Evolutionary conservation across 2,329 filamentous ascomycete genomes (phyloP).

Genomic region (Fusarium pseudocircinatum): DNA sequence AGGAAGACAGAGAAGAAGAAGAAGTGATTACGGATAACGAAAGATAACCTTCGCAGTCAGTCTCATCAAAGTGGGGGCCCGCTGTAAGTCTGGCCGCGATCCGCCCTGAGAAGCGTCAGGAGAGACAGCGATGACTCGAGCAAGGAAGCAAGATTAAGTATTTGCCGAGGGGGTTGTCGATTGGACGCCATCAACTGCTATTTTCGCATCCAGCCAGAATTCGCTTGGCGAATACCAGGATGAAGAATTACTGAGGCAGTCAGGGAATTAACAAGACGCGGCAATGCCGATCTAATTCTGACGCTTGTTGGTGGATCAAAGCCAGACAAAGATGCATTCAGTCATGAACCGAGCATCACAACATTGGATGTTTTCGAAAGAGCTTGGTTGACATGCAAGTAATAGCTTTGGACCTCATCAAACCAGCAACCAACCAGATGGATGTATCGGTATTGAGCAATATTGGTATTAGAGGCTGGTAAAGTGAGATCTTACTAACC

Average conservation of each 20-base stretch:
- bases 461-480: background rate
- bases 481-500: background rate
- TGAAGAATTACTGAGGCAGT: background rate
- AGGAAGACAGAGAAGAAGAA: background rate
- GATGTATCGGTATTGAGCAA: background rate
- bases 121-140: constrained; percentile 5
- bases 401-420: constrained; percentile 4
- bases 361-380: background rate
- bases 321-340: constrained; percentile 1
- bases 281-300: constrained; percentile 18
- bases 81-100: background rate
- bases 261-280: background rate
- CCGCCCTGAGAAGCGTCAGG: constrained; percentile 1
- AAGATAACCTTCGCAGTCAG: background rate
- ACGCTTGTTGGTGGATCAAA: background rate
- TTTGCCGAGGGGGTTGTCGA: background rate
- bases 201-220: constrained; percentile 3
- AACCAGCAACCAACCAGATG: constrained; percentile 2
- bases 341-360: background rate
- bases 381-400: background rate
- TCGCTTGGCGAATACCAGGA: constrained; percentile 12
- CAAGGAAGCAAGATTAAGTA: constrained; percentile 3
- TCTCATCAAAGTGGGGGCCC: background rate
- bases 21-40: background rate
- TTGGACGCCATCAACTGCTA: background rate